Percentiles rank a stretch among this genome's conserved stretches.
These are phyloP conservation scores for Metahyphopichia silvanorum DNA, from an alignment of 805 yeast genomes.

Conservation along the genomic window DNA sequence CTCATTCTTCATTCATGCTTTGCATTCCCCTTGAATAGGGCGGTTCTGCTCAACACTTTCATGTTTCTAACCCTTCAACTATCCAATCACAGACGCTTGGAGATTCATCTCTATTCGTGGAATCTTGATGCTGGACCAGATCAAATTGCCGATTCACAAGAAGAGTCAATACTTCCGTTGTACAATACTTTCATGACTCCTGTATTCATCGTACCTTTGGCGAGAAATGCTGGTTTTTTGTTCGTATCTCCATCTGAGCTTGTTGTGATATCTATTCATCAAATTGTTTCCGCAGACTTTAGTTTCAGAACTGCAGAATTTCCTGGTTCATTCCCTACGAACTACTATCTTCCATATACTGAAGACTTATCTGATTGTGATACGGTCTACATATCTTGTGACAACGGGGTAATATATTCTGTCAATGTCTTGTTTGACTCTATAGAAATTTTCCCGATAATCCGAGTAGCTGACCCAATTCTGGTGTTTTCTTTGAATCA, in stretches of 20 bases:
- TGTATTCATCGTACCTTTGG: conserved; percentile 38
- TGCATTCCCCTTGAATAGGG: conserved; percentile 29
- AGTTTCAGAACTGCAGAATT: conserved; percentile 23
- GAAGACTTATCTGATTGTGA: conserved; percentile 12
- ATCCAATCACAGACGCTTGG: conserved; percentile 34
- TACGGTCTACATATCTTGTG: conserved; percentile 31
- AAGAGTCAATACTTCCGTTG: conserved; percentile 38
- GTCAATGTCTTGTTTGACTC: conserved; percentile 18
- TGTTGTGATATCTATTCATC: conserved; percentile 37
- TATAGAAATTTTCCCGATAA: conserved; percentile 21
- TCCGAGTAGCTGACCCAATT: conserved; percentile 33
- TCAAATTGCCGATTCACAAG: conserved; percentile 21
- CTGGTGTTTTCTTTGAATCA: conserved; percentile 31
- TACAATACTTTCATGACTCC: conserved; percentile 41
- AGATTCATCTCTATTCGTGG: conserved; percentile 41
- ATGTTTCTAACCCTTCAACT: conserved; percentile 33
- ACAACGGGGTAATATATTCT: conserved; percentile 31
- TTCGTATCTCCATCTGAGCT: conserved; percentile 33
- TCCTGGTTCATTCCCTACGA: conserved; percentile 39
- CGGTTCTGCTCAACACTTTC: conserved; percentile 22
- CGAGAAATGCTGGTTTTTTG: conserved; percentile 33
- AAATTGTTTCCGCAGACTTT: conserved; percentile 46
- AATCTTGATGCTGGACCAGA: conserved; percentile 22
- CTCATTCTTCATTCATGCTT: conserved; percentile 41
- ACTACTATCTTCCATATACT: conserved; percentile 20